phyloP scores from a whole-genome alignment of 2,329 filamentous ascomycete genomes.

The Cordyceps sp. region DNA sequence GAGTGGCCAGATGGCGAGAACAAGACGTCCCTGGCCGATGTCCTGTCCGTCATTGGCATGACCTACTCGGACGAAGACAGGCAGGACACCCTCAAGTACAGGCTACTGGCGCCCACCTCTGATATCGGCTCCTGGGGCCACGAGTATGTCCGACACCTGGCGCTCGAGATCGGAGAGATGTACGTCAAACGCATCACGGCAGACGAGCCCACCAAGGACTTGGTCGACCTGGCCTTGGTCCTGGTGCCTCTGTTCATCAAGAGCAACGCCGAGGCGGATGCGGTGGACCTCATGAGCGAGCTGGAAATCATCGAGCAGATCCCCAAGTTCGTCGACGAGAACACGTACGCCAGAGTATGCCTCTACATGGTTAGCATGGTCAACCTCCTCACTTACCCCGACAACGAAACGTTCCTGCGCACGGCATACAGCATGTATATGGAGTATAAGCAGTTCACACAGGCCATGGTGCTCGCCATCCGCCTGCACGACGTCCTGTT shows the following conservation, averaged over 20 bases:
- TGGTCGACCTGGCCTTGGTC: conserved; percentile 67
- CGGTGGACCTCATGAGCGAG: conserved; percentile 92
- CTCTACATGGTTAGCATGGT: conserved; percentile 99
- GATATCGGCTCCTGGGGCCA: conserved; percentile 97
- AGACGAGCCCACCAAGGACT: conserved; percentile 68
- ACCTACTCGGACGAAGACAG: conserved; percentile 94
- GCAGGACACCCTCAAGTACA: conserved; percentile 91
- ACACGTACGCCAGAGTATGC: conserved; percentile 86
- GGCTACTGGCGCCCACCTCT: conserved; percentile 72
- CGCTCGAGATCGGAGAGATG: conserved; percentile 88
- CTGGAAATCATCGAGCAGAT: conserved; percentile 93
- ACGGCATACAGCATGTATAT: conserved; percentile 91
- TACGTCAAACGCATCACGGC: conserved; percentile 75
- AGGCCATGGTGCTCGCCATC: conserved; percentile 89
- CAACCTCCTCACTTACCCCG: conserved; percentile 88
- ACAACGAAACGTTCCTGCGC: conserved; percentile 87
- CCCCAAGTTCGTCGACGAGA: conserved; percentile 75
- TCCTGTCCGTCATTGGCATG: conserved; percentile 95
- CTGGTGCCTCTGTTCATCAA: conserved; percentile 90
- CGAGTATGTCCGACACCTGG: conserved; percentile 92
- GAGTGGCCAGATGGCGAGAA: conserved; percentile 72
- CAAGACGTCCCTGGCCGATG: conserved; percentile 84
- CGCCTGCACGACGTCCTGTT: conserved; percentile 74
- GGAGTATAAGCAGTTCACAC: conserved; percentile 79
- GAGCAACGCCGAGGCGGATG: conserved; percentile 96